A percentile compares a stretch with the other conserved stretches of the same genome.
phyloP scores from a whole-genome alignment of 768 basidiomycete species.

The Podaxis sp. region DNA sequence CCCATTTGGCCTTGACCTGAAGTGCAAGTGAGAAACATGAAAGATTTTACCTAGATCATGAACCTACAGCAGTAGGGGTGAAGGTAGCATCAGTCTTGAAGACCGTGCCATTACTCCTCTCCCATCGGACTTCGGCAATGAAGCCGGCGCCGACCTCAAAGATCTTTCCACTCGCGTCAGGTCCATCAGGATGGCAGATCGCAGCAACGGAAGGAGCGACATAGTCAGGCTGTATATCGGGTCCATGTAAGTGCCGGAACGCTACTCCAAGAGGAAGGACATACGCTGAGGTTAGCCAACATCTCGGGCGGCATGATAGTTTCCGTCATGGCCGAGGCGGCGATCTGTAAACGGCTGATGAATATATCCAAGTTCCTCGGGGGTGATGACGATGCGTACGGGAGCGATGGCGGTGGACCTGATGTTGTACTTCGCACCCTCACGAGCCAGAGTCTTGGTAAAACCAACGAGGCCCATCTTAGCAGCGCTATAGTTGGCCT shows the following conservation, averaged over 20 bases:
- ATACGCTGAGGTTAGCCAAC: slow-evolving; percentile 80
- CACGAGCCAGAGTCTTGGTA: slow-evolving; percentile 88
- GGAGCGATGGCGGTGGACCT: slow-evolving; percentile 87
- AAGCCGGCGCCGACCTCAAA: slow-evolving; percentile 96
- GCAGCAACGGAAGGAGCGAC: slow-evolving; percentile 92
- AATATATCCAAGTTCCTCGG: neutral
- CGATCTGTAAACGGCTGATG: slow-evolving; percentile 52
- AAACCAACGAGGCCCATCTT: slow-evolving; percentile 96
- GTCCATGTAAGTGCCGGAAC: slow-evolving; percentile 11
- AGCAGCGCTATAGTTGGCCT: slow-evolving; percentile 96
- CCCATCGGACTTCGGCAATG: slow-evolving; percentile 90
- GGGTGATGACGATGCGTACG: slow-evolving; percentile 41
- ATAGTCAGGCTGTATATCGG: slow-evolving; percentile 67
- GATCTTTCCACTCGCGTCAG: slow-evolving; percentile 75
- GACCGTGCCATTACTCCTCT: slow-evolving; percentile 81
- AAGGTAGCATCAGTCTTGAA: slow-evolving; percentile 91
- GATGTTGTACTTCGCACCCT: slow-evolving; percentile 92
- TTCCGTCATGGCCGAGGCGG: slow-evolving; percentile 96
- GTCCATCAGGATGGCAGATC: slow-evolving; percentile 81
- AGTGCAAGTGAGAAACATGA: neutral
- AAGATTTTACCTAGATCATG: neutral
- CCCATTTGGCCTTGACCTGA: slow-evolving; percentile 83
- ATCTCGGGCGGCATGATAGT: slow-evolving; percentile 94
- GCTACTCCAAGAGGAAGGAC: slow-evolving; percentile 13
- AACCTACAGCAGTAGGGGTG: slow-evolving; percentile 87